These are phyloP conservation scores for Obba rivulosa DNA, from an alignment of 768 basidiomycete species.

Conservation along the genomic window DNA sequence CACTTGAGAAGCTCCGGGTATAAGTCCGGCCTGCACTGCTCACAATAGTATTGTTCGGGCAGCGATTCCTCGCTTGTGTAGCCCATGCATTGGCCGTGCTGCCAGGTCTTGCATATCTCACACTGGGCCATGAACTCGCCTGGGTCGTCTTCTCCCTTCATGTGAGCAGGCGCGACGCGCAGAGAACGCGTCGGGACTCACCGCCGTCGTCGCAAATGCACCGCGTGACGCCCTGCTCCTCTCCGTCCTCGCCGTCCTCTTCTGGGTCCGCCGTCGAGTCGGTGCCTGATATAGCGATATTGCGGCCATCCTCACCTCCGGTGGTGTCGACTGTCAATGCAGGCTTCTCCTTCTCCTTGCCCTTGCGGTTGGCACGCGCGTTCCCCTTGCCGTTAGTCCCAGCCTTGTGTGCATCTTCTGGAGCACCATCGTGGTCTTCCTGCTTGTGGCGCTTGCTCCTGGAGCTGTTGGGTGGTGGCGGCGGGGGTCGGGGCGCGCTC, in stretches of 20 bases:
- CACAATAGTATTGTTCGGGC: constrained; percentile 88
- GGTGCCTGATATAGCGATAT: too few relatives aligned
- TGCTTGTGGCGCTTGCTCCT: constrained; percentile 63
- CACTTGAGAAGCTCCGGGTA: constrained; percentile 81
- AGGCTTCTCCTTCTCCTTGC: constrained; percentile 53
- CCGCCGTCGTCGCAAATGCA: constrained; percentile 83
- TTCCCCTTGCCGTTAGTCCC: constrained; percentile 28
- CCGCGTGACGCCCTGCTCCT: constrained; percentile 64
- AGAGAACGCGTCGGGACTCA: constrained; percentile 32
- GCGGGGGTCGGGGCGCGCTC: constrained; percentile 18
- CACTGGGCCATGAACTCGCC: constrained; percentile 98
- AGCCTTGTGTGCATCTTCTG: constrained; percentile 49
- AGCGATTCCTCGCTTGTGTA: constrained; percentile 73
- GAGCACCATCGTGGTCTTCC: constrained; percentile 63
- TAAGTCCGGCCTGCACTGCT: constrained; percentile 83
- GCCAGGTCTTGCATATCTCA: constrained; percentile 96
- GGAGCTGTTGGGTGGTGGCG: constrained; percentile 21
- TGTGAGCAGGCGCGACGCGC: constrained; percentile 5
- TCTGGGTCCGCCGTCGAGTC: constrained; percentile 9
- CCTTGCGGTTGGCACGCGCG: constrained; percentile 55
- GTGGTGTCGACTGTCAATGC: constrained; percentile 19
- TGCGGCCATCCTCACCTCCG: constrained; percentile 21
- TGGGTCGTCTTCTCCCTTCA: constrained; percentile 57
- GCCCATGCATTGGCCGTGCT: constrained; percentile 96
- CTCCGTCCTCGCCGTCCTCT: constrained; percentile 44